These are phyloP conservation scores for Tulasnella sp. DNA, from an alignment of 768 basidiomycete genomes.

Conservation along the genomic window DNA sequence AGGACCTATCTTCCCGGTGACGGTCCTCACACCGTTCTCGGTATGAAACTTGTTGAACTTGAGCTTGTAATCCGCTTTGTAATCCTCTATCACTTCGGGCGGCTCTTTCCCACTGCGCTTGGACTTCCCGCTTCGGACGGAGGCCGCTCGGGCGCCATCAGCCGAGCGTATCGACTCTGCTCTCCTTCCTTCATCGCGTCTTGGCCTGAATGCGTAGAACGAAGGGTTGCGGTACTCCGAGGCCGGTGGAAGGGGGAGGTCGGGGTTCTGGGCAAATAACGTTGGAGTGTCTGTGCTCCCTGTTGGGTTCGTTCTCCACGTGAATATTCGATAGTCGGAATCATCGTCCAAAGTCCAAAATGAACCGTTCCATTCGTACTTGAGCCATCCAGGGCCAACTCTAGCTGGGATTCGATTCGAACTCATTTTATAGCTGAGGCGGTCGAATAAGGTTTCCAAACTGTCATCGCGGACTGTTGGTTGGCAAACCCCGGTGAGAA, in stretches of 20 bases:
- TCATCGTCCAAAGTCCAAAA: constrained; percentile 89
- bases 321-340: constrained; percentile 81
- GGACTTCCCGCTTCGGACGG: constrained; percentile 22
- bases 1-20: constrained; percentile 86
- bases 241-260: constrained; percentile 29
- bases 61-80: constrained; percentile 54
- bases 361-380: constrained; percentile 72
- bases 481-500: too few species aligned
- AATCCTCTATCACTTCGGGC: constrained; percentile 27
- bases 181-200: constrained; percentile 14
- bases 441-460: constrained; percentile 55
- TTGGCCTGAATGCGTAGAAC: constrained; percentile 21
- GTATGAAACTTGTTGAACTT: constrained; percentile 80
- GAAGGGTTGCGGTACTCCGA: constrained; percentile 24
- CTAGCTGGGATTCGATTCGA: constrained; percentile 42
- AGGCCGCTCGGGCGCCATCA: background rate
- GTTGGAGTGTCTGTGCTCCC: constrained; percentile 24
- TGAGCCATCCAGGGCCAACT: constrained; percentile 72
- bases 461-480: constrained; percentile 54
- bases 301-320: constrained; percentile 46
- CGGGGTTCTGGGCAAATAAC: constrained; percentile 25
- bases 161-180: constrained; percentile 9
- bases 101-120: constrained; percentile 26
- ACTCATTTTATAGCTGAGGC: constrained; percentile 58
- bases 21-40: constrained; percentile 88